A percentile compares a stretch with the other conserved stretches of the same genome.
phyloP scores from a whole-genome alignment of 345 rosid genomes.

The Gossypium australe region DNA sequence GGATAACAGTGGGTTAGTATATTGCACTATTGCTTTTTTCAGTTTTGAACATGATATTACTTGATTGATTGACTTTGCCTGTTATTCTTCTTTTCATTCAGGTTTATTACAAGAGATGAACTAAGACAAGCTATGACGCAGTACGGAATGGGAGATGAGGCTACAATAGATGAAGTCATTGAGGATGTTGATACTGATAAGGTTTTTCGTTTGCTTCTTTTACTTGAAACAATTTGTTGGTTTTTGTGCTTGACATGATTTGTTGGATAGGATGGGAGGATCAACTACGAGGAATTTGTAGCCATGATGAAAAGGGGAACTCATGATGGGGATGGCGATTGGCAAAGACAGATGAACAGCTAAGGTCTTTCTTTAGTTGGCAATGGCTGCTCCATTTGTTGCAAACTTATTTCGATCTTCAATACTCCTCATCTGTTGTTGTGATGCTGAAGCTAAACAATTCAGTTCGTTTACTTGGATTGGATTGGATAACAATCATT shows the following conservation, averaged over 20 bases:
- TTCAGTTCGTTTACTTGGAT: neutral
- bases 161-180: conserved; percentile 63
- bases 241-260: neutral
- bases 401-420: neutral
- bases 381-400: neutral
- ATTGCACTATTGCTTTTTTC: neutral
- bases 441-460: neutral
- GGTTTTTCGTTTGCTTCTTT: conserved; percentile 27
- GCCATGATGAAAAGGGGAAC: conserved; percentile 73
- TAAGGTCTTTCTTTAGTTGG: neutral
- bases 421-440: neutral
- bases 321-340: conserved; percentile 22
- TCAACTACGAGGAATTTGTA: conserved; percentile 65
- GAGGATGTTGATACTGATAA: conserved; percentile 79
- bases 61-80: neutral
- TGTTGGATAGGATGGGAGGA: conserved; percentile 55
- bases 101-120: conserved; percentile 87
- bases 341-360: conserved; percentile 7
- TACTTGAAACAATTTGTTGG: neutral
- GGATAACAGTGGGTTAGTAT: conserved; percentile 73
- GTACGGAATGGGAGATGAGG: conserved; percentile 76
- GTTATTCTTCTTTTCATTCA: conserved; percentile 4
- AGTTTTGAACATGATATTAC: neutral
- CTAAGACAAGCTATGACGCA: conserved; percentile 60
- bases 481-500: too few relatives aligned